These are phyloP conservation scores for Epicoccum nigrum DNA, from an alignment of 2,329 filamentous ascomycete genomes.

Conservation along the genomic window DNA sequence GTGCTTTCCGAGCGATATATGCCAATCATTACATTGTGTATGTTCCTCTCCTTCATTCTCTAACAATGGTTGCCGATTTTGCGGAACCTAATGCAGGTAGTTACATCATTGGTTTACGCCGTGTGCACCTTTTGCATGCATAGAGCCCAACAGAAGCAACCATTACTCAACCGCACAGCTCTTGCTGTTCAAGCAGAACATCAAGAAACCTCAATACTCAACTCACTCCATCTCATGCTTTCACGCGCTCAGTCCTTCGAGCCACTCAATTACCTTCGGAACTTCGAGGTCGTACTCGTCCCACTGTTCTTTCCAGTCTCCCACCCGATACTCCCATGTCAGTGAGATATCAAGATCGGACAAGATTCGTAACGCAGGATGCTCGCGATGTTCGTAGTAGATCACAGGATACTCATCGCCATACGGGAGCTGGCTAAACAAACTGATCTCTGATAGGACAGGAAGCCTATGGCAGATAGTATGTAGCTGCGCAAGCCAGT, in stretches of 20 bases:
- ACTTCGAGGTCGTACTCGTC: background rate
- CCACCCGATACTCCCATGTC: background rate
- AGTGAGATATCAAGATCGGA: background rate
- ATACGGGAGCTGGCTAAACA: background rate
- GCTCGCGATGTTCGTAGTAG: background rate
- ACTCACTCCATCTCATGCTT: no score
- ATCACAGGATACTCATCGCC: background rate
- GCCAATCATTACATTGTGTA: no score
- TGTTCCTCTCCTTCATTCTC: no score
- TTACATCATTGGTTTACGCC: no score
- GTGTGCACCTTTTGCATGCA: no score
- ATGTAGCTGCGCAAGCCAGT: background rate
- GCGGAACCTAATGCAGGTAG: no score
- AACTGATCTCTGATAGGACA: background rate
- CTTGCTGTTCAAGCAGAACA: no score
- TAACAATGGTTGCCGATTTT: no score
- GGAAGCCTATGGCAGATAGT: background rate
- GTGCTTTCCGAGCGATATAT: no score
- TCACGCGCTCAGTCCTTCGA: background rate
- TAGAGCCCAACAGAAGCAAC: no score
- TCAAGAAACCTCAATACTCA: no score
- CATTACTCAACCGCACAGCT: no score
- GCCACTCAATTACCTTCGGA: background rate
- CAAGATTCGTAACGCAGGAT: background rate
- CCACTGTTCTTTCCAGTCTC: background rate